Evolutionary conservation across 2,329 filamentous ascomycete species (phyloP).

Genomic region (Colletotrichum sp.): DNA sequence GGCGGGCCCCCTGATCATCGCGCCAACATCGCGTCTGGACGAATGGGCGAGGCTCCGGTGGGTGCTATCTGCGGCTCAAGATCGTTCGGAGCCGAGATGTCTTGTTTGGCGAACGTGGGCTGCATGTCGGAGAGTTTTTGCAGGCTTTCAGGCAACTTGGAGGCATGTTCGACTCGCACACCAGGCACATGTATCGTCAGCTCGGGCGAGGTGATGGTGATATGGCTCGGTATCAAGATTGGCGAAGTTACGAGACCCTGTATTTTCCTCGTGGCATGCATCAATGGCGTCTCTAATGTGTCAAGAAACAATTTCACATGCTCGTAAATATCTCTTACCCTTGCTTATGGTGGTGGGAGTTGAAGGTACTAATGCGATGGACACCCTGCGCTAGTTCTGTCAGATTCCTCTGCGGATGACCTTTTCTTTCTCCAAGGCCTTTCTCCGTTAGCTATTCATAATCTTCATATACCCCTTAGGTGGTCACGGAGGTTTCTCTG

Average conservation of each 20-base stretch:
- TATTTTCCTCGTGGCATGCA: background rate
- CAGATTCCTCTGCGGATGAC: background rate
- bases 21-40: background rate
- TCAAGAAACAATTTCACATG: background rate
- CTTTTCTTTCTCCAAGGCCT: background rate
- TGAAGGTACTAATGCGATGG: background rate
- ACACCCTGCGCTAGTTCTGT: background rate
- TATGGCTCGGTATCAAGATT: background rate
- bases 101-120: background rate
- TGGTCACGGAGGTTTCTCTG: background rate
- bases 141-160: background rate
- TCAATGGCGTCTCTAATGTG: background rate
- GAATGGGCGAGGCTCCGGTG: background rate
- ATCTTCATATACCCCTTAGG: background rate
- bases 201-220: background rate
- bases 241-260: background rate
- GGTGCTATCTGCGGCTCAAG: background rate
- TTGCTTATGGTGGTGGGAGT: background rate
- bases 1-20: background rate
- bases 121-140: background rate
- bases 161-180: background rate
- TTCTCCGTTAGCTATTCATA: background rate
- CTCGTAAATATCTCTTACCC: background rate
- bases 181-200: background rate
- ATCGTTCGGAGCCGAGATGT: background rate